Conservation (phyloP, 768 basidiomycete species). For the Cystobasidium ongulense region DNA sequence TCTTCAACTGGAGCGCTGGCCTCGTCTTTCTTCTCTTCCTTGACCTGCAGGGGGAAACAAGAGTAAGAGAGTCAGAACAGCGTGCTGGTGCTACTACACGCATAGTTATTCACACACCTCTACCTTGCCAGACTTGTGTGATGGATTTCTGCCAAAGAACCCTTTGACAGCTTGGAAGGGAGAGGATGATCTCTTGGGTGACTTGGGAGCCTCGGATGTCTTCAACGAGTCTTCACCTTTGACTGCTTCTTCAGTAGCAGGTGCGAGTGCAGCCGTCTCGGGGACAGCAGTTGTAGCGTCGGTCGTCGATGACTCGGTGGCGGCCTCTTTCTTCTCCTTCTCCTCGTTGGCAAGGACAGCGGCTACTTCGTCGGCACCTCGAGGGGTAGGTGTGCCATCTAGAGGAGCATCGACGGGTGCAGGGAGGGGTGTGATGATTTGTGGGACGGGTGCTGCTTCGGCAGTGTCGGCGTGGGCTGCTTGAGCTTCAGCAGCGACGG, state of each 20-base stretch:
- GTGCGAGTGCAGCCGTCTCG: neutral
- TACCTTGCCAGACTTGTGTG: neutral
- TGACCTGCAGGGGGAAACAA: neutral
- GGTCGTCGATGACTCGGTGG: too few relatives aligned
- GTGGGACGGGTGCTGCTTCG: constrained; percentile 20
- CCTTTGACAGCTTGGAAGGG: neutral
- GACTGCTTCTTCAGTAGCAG: neutral
- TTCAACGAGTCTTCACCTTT: neutral
- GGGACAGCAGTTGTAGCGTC: neutral
- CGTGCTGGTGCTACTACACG: neutral
- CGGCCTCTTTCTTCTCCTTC: neutral
- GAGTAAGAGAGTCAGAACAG: neutral
- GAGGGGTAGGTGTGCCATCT: neutral
- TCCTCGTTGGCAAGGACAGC: constrained; percentile 4
- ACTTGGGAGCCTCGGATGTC: neutral
- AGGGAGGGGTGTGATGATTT: constrained; percentile 19
- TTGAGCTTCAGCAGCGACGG: neutral
- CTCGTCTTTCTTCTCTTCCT: constrained; percentile 24
- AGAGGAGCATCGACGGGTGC: neutral
- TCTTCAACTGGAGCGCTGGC: constrained; percentile 17
- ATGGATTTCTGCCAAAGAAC: neutral
- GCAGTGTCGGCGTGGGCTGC: neutral
- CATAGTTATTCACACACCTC: neutral
- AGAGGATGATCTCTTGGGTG: neutral
- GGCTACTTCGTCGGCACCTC: neutral